Conservation (phyloP, 495 filamentous ascomycete species). For the Trichoderma gamsii region DNA sequence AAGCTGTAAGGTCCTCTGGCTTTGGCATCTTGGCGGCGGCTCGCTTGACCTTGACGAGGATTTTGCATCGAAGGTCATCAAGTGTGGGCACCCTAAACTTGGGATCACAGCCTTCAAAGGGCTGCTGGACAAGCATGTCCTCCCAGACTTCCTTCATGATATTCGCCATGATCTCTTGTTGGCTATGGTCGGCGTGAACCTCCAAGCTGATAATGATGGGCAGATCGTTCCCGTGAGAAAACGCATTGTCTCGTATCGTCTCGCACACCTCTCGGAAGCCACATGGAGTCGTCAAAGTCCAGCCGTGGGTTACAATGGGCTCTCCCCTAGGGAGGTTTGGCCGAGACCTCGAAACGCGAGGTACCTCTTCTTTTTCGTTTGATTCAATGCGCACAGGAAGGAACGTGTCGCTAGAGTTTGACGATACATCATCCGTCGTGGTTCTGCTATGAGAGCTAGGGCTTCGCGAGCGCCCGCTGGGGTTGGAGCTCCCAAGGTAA, state of each 20-base stretch:
- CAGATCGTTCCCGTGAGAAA: conserved; percentile 52
- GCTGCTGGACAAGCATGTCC: conserved; percentile 59
- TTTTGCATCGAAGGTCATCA: conserved; percentile 66
- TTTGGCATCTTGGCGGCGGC: conserved; percentile 38
- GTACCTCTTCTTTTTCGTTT: neutral
- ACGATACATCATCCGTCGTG: neutral
- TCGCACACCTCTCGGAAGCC: conserved; percentile 79
- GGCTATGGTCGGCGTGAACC: conserved; percentile 72
- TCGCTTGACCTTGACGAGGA: conserved; percentile 86
- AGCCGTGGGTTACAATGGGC: conserved; percentile 73
- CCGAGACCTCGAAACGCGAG: conserved; percentile 23
- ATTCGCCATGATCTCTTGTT: conserved; percentile 84
- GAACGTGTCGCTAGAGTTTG: conserved; percentile 6
- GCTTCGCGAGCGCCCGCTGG: conserved; percentile 30
- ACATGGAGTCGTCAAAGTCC: conserved; percentile 81
- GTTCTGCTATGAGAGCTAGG: conserved; percentile 26
- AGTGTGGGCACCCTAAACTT: conserved; percentile 61
- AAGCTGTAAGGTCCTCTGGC: conserved; percentile 22
- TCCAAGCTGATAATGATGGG: conserved; percentile 88
- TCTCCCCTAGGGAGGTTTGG: conserved; percentile 41
- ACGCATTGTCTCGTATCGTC: conserved; percentile 72
- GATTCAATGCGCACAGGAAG: neutral
- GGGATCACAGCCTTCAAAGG: conserved; percentile 36
- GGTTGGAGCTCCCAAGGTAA: conserved; percentile 23
- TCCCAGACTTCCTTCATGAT: conserved; percentile 87